Evolutionary conservation across 1,139 yeast genomes (phyloP).

Genomic region (Saccharomyces hybrid): DNA sequence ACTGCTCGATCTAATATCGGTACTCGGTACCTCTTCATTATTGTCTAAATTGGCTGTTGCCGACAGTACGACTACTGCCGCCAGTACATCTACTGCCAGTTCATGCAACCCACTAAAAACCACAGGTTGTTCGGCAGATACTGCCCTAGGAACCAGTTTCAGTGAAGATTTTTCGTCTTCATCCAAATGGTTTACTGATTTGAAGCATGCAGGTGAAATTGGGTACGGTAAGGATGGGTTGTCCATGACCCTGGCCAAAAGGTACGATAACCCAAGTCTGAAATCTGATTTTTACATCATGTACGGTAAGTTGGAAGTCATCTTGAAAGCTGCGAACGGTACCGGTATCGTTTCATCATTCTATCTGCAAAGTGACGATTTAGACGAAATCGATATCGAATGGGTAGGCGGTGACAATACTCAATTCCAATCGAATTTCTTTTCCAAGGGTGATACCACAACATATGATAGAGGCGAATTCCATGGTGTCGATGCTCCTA

Average conservation of each 20-base stretch:
- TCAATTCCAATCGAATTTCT: slow-evolving; percentile 73
- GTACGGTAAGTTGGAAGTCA: slow-evolving; percentile 78
- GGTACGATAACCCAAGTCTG: slow-evolving; percentile 69
- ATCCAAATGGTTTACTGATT: slow-evolving; percentile 38
- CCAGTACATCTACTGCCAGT: slow-evolving; percentile 12
- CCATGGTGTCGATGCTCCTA: slow-evolving; percentile 52
- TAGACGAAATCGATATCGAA: slow-evolving; percentile 83
- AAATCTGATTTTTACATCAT: slow-evolving; percentile 72
- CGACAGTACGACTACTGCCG: neutral
- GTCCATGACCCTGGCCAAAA: slow-evolving; percentile 48
- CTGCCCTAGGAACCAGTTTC: slow-evolving; percentile 52
- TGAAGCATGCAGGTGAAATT: slow-evolving; percentile 26
- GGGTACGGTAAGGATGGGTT: slow-evolving; percentile 44
- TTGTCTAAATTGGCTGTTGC: slow-evolving; percentile 5
- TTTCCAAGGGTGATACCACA: slow-evolving; percentile 68
- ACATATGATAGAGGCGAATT: slow-evolving; percentile 76
- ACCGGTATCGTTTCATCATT: slow-evolving; percentile 72
- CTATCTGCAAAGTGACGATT: slow-evolving; percentile 75
- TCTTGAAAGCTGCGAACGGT: slow-evolving; percentile 65
- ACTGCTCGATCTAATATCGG: neutral
- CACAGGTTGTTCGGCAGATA: slow-evolving; percentile 39
- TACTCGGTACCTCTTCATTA: slow-evolving; percentile 3
- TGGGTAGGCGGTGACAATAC: slow-evolving; percentile 71
- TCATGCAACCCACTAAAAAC: slow-evolving; percentile 39
- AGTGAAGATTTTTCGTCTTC: slow-evolving; percentile 42